Evolutionary conservation across 495 filamentous ascomycete species (phyloP), one percentile per base, ranked within the genome.

Genomic region (Jackrogersella minutella): DNA sequence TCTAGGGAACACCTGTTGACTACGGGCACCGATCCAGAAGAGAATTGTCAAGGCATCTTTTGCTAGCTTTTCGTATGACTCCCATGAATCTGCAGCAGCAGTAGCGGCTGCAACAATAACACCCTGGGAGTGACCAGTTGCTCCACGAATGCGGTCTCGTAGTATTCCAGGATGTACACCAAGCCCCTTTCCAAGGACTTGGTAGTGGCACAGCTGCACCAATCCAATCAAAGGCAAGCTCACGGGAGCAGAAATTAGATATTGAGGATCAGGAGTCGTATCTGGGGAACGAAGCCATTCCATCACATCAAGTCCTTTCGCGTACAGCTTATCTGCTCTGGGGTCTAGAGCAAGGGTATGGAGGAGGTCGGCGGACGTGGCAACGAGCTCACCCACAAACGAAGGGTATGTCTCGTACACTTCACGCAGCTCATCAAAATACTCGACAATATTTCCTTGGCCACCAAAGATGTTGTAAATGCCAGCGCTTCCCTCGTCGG

Each of bases 1-100:
- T 51, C 88, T 87, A 43, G 96, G 96, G 72, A 97, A 99, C 0
- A 93, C 93, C 75, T 99, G 96, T 74, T 99, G 96, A 75, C 94
- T 97, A 66, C 96, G 91, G n/a, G 93, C 86, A 65, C 96, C 96
- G 66, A 99, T 98, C 96, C 95, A 99, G 82, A 99, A 99, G n/a
- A 99, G 90, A 60, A 96, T 90, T 5, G 89, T 96, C 57, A 99
- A 80, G 1, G 93, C 90, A 71, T 90, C 85, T 51, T 84, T 89
- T 31, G 92, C 83, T 30, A 89, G 84, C 69, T 90, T 86, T 34
- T 91, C 85, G 70, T 96, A 98, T 1, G 90, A 90, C 61, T 96
- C 91, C 96, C 96, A 98, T 41, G 86, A 88, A 64, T 90, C 88
- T 7, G 92, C 89, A 2, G 93, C 89, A 3, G 96, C 90, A 51